Base-by-base conservation (phyloP, 768 basidiomycete species). In the Boletus sp. region DNA sequence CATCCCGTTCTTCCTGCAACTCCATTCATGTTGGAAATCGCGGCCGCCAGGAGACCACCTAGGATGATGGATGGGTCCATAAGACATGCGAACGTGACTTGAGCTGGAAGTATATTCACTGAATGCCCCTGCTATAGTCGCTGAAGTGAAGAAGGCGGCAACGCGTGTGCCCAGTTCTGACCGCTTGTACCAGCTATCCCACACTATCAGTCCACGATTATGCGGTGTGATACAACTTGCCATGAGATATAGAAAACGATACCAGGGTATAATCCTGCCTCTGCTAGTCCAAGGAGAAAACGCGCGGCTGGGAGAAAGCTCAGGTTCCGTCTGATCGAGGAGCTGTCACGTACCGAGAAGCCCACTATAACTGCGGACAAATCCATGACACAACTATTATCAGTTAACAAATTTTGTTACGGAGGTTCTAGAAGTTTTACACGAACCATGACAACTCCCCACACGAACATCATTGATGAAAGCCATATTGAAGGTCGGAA, bases 141-240 rank as follows among this genome's bases (percentile, higher is more conserved):
- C 88, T 29, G 88, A 86, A 3, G 85, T 83, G 71, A 90, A 91
- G 74, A 93, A 93, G 15, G 85, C 55, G 0, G 89, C 87, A 23
- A 87, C 74, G 33, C 88, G 83, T 32, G 80, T 75, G 15, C 87
- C 88, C 60, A 88, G 78, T 62, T 93, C 91, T 11, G 82, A 78
- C 27, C 87, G 83, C 63, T 83, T 85, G 69, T 93, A 93, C 88
- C 90, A 93, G 61, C 85, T 87, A 49, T 14, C 38, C 15, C 23
- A 27, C 21, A 32, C 8, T 11, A 35, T 52, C 33, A 56, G 46
- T 23, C 19, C 15, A 41, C 9, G 30, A 34, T 25, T 7, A 6
- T 5, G 39, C 32, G 32, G 19, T 41, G 9, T 15, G 9, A 41
- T 30, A 34, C 25, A 10, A 59, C 71, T 57, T 62, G 77, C 84